A percentile compares a stretch with the other conserved stretches of the same genome.
phyloP scores from a whole-genome alignment of 257 asterid species.

The Nemophila menziesii region DNA sequence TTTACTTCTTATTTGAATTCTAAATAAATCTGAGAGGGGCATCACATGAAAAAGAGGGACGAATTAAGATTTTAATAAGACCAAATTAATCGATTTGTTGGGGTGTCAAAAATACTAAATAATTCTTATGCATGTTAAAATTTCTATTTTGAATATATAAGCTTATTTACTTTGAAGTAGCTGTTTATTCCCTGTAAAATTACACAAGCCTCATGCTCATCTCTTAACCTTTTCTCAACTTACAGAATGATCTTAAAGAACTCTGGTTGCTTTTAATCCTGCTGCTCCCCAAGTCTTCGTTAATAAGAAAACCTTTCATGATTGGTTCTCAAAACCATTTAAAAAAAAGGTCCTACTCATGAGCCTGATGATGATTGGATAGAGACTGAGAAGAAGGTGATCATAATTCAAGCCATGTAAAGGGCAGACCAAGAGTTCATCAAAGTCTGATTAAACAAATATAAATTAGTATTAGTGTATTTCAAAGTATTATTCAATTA shows the following conservation, averaged over 20 bases:
- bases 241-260: conserved; percentile 98
- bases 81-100: too few species aligned
- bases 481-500: too few species aligned
- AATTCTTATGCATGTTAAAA: too few species aligned
- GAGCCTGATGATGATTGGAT: conserved; percentile 97
- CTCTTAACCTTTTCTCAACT: conserved; percentile 14
- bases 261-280: conserved; percentile 97
- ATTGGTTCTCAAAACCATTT: conserved; percentile 98
- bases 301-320: conserved; percentile 91
- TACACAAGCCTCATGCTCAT: neutral
- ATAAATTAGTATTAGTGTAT: too few species aligned
- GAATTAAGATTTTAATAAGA: too few species aligned
- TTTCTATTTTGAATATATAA: too few species aligned
- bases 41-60: too few species aligned
- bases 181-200: too few species aligned
- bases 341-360: conserved; percentile 74
- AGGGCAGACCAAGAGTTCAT: too few species aligned
- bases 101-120: too few species aligned
- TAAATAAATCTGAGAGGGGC: neutral
- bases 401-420: conserved; percentile 93
- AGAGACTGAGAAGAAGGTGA: conserved; percentile 98
- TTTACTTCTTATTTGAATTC: neutral
- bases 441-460: too few species aligned
- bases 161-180: too few species aligned
- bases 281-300: conserved; percentile 98